Percentiles rank a stretch among this genome's conserved stretches.
Evolutionary conservation across 2,329 filamentous ascomycete genomes (phyloP).

Genomic region (Claviceps purpurea): DNA sequence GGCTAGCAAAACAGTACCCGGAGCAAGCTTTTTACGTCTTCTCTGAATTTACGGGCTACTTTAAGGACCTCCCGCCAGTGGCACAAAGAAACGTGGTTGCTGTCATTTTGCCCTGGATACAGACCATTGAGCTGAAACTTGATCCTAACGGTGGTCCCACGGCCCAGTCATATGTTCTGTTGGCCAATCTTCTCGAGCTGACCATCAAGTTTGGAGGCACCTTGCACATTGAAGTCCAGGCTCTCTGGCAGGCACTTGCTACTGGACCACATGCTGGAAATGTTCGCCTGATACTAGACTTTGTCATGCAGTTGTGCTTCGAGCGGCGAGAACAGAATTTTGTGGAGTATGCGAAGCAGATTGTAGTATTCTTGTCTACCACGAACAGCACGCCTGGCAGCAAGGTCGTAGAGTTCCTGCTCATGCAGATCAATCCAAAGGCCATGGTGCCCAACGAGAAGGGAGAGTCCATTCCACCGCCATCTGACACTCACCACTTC

Average conservation of each 20-base stretch:
- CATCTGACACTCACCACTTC: constrained; percentile 58
- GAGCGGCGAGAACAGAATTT: constrained; percentile 96
- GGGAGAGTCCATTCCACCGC: constrained; percentile 51
- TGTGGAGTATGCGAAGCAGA: constrained; percentile 94
- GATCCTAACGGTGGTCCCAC: constrained; percentile 87
- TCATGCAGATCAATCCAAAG: constrained; percentile 83
- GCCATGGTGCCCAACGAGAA: constrained; percentile 95
- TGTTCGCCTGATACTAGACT: constrained; percentile 86
- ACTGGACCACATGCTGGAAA: constrained; percentile 89
- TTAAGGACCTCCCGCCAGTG: constrained; percentile 70
- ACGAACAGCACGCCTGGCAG: constrained; percentile 60
- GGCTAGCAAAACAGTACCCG: constrained; percentile 75
- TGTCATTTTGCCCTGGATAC: constrained; percentile 90
- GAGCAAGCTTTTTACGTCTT: constrained; percentile 89
- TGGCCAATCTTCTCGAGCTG: constrained; percentile 91
- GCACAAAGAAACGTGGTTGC: constrained; percentile 90
- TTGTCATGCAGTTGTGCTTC: constrained; percentile 86
- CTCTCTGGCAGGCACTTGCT: constrained; percentile 89
- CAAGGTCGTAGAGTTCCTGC: constrained; percentile 85
- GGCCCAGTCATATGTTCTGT: constrained; percentile 81
- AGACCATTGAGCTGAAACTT: constrained; percentile 81
- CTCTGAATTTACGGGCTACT: constrained; percentile 88
- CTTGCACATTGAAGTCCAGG: constrained; percentile 92
- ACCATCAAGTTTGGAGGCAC: constrained; percentile 83
- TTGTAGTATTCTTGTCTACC: constrained; percentile 89